Evolutionary conservation across 352 stramenopile genomes (phyloP), one percentile per base, ranked within the genome.

Genomic region (Globisporangium spinosum): DNA sequence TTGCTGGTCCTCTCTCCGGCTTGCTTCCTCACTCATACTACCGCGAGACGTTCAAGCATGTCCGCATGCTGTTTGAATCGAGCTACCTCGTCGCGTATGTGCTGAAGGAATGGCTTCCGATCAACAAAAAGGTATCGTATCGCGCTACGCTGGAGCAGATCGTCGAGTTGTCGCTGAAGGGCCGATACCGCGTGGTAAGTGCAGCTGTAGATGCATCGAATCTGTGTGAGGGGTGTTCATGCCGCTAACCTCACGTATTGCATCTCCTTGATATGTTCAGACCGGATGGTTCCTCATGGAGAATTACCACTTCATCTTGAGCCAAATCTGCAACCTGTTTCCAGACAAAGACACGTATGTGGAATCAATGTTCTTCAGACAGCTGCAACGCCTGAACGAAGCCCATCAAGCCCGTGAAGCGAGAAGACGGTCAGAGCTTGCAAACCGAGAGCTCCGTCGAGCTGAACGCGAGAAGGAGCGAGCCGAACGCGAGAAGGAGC

Each of bases 41-140:
- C 69, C 81, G 85, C 34, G 65, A 83, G 4, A 87, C 77, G 54
- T 95, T 95, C 58, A 79, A 88, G 62, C 83, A 93, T 56, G 81
- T 92, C 0, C 75, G 85, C 25, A 77, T 89, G 71, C 61, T 93
- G 17, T 95, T 95, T 71, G 87, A 95, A 67, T 80, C 87, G 13
- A 91, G 87, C 63, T 93, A 93, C 62, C 79, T 92, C 58, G 85
- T 95, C 29, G 87, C 87, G 22, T 92, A 91, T 53, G 87, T 95
- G 62, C 73, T 95, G 34, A 93, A 91, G 61, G 87, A 93, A 55
- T 93, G 85, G 85, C 69, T 95, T 51, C 87, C 87, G 17, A 90
- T 93, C 61, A 93, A 95, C 75, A 93, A 91, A 62, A 92, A 92
- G 61, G 79, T 95, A 2, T 91, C 85, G 17, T 95, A 93, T 70